These are phyloP conservation scores for Arthrobotrys pseudoclavata DNA, from an alignment of 2,329 filamentous ascomycete genomes.

Conservation along the genomic window DNA sequence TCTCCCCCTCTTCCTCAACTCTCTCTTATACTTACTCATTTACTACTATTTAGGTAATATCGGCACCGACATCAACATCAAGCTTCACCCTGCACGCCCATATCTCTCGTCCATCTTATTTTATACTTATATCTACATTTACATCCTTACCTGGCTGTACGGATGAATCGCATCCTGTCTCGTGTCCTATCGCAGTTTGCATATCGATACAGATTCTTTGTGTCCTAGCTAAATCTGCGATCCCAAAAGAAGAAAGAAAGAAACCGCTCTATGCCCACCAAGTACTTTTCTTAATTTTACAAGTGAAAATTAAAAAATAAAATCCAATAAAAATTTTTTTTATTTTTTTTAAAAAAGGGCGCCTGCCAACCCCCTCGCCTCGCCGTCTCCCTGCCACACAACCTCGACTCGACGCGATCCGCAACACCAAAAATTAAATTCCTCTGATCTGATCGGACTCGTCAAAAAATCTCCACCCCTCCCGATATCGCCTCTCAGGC, in stretches of 20 bases:
- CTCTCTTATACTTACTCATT: background rate
- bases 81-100: too few relatives aligned
- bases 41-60: too few relatives aligned
- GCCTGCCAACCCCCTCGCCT: background rate
- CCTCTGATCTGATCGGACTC: slow-evolving; percentile 20
- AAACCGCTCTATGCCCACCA: background rate
- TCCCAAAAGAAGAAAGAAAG: background rate
- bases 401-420: slow-evolving; percentile 13
- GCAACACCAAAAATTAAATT: slow-evolving; percentile 9
- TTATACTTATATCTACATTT: background rate
- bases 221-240: background rate
- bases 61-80: too few relatives aligned
- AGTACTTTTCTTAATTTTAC: background rate
- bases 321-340: too few relatives aligned
- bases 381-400: background rate
- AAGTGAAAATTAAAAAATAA: background rate
- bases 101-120: too few relatives aligned
- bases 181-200: background rate
- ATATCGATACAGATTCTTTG: background rate
- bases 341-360: too few relatives aligned
- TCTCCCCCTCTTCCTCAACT: background rate
- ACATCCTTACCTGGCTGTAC: background rate
- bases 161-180: slow-evolving; percentile 3
- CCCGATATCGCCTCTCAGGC: background rate
- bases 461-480: slow-evolving; percentile 7